These are phyloP conservation scores for Xerocomus nothofagi DNA, from an alignment of 1,284 basidiomycete genomes.

Conservation along the genomic window DNA sequence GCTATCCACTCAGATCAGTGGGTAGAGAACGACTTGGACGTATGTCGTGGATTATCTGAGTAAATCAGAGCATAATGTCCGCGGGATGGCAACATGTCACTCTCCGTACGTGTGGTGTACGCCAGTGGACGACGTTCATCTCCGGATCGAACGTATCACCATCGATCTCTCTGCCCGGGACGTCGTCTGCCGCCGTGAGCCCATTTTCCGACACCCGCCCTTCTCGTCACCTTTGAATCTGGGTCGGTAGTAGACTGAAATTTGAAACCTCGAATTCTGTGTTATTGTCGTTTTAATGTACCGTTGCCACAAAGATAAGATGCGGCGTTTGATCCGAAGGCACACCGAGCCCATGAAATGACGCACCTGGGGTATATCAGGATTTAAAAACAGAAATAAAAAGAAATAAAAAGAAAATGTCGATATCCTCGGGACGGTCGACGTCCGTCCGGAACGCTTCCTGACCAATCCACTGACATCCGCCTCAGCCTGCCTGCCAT, in stretches of 20 bases:
- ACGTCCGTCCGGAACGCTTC: neutral
- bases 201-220: neutral
- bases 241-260: neutral
- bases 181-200: neutral
- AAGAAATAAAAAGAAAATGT: conserved; percentile 2
- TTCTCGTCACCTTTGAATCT: too few species aligned
- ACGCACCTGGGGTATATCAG: conserved; percentile 36
- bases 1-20: neutral
- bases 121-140: neutral
- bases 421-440: neutral
- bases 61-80: conserved; percentile 1
- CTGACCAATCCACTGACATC: conserved; percentile 3
- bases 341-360: conserved; percentile 17
- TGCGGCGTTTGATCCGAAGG: conserved; percentile 29
- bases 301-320: conserved; percentile 26
- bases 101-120: neutral
- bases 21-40: neutral
- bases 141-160: neutral
- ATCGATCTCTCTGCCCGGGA: neutral
- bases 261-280: neutral
- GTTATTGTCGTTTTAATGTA: conserved; percentile 4
- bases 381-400: conserved; percentile 4
- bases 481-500: conserved; percentile 10
- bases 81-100: neutral
- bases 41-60: too few species aligned